phyloP scores from a whole-genome alignment of 2,329 filamentous ascomycete genomes.

The Clonostachys byssicola region DNA sequence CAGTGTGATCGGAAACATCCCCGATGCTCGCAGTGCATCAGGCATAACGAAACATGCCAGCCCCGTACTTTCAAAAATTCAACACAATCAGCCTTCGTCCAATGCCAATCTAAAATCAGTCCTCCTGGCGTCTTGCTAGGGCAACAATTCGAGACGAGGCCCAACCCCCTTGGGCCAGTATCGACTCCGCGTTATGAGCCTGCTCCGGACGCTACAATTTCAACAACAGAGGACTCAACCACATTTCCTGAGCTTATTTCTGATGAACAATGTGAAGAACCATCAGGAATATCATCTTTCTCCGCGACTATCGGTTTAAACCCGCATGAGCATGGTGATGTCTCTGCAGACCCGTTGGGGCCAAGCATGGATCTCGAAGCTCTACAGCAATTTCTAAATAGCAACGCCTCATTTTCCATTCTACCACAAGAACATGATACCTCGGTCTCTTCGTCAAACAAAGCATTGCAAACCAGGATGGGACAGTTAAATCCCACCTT shows the following conservation, averaged over 20 bases:
- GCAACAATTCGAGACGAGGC: neutral
- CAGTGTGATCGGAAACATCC: constrained; percentile 9
- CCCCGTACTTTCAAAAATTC: constrained; percentile 8
- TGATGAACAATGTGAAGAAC: no score
- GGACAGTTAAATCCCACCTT: neutral
- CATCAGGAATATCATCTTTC: neutral
- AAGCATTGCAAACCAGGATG: neutral
- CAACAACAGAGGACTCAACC: no score
- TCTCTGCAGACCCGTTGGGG: neutral
- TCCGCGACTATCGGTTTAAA: no score
- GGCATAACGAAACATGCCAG: constrained; percentile 5
- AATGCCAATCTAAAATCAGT: neutral
- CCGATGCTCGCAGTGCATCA: constrained; percentile 6
- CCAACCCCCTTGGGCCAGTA: neutral
- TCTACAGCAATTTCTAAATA: neutral
- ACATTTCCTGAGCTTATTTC: no score
- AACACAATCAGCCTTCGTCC: constrained; percentile 1
- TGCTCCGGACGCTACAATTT: neutral
- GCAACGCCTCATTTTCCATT: no score
- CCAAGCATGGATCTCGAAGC: no score
- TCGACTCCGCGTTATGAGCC: neutral
- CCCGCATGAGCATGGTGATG: neutral
- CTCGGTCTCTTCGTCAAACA: no score
- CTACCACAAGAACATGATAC: no score
- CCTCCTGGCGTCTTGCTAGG: neutral